These are phyloP conservation scores for Cladobotryum protrusum DNA, from an alignment of 2,329 filamentous ascomycete species.

Conservation along the genomic window DNA sequence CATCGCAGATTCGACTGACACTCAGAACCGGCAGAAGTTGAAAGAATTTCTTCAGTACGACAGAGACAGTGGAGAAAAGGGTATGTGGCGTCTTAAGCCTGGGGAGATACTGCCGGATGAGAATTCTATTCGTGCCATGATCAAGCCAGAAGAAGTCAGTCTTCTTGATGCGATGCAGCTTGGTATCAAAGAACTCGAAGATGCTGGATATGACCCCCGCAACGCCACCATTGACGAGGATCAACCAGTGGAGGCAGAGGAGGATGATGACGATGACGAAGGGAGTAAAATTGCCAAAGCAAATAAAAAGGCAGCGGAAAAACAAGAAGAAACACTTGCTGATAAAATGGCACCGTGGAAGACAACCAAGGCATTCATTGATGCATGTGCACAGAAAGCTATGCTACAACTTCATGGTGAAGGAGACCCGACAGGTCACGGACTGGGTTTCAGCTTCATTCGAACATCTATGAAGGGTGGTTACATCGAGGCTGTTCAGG, in stretches of 20 bases:
- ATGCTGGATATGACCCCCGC: constrained; percentile 75
- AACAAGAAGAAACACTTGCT: constrained; percentile 65
- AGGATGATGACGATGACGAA: constrained; percentile 41
- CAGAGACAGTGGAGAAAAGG: constrained; percentile 65
- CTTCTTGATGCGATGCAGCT: constrained; percentile 95
- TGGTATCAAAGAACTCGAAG: constrained; percentile 81
- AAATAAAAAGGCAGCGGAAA: constrained; percentile 40
- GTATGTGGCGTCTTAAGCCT: constrained; percentile 70
- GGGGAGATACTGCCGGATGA: constrained; percentile 75
- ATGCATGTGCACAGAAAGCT: constrained; percentile 88
- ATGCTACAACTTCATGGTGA: constrained; percentile 95
- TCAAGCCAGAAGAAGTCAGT: constrained; percentile 93
- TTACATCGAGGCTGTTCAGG: constrained; percentile 73
- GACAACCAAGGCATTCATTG: constrained; percentile 91
- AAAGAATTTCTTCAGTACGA: constrained; percentile 94
- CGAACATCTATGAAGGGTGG: constrained; percentile 98
- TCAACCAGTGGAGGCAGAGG: constrained; percentile 55
- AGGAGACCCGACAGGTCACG: constrained; percentile 88
- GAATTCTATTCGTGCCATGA: constrained; percentile 73
- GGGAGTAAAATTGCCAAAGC: constrained; percentile 33
- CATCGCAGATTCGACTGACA: constrained; percentile 86
- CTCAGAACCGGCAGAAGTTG: constrained; percentile 93
- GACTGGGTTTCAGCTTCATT: constrained; percentile 93
- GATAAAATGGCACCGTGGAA: constrained; percentile 94
- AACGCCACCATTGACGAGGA: constrained; percentile 59